phyloP scores from a whole-genome alignment of 169 alveolate species.

The Perkinsus chesapeaki region DNA sequence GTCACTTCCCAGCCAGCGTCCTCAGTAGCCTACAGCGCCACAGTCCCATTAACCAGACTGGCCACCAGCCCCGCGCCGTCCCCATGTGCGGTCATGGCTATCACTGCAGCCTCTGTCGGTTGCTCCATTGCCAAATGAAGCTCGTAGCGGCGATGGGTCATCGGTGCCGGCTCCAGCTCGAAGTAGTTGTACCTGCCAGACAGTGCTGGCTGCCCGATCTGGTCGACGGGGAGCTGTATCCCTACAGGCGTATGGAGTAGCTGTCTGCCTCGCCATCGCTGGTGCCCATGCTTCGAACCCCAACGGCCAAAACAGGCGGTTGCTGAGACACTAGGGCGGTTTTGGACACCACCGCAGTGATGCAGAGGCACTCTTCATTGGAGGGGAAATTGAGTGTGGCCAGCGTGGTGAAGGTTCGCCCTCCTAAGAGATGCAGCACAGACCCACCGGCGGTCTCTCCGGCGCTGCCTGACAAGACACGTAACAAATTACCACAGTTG shows the following conservation, averaged over 20 bases:
- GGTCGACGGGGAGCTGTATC: neutral
- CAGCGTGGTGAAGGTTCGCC: neutral
- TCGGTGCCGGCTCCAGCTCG: conserved; percentile 4
- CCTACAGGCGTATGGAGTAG: neutral
- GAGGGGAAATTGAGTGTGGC: neutral
- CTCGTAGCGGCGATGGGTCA: neutral
- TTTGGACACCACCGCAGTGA: neutral
- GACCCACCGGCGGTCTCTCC: neutral
- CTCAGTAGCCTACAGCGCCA: neutral
- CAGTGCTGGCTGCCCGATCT: neutral
- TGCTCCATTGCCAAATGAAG: neutral
- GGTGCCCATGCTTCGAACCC: neutral
- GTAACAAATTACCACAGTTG: neutral
- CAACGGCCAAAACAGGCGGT: neutral
- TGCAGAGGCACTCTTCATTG: neutral
- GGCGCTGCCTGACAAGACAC: no score
- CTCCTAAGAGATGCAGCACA: neutral
- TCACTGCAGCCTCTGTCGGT: neutral
- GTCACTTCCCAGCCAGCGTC: neutral
- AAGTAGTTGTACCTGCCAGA: neutral
- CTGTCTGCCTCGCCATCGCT: neutral
- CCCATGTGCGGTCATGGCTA: neutral
- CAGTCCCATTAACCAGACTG: neutral
- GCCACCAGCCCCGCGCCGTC: neutral
- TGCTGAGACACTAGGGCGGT: neutral